These are phyloP conservation scores for Saccharomycopsis synnaedendra DNA, from an alignment of 805 yeast genomes.

Conservation along the genomic window DNA sequence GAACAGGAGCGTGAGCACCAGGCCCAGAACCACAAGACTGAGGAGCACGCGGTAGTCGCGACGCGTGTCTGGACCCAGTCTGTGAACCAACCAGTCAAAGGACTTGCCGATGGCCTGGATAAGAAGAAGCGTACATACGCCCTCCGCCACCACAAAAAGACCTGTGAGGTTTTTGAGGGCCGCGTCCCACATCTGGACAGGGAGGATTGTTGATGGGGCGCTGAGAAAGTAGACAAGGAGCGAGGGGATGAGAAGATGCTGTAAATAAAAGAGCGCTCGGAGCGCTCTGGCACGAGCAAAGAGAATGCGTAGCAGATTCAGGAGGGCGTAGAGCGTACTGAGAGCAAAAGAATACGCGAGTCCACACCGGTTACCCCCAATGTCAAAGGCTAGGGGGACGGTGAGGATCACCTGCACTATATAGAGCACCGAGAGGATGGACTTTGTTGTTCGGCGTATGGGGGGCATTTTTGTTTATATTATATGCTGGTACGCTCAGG, in stretches of 20 bases:
- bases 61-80: slow-evolving; percentile 24
- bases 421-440: slow-evolving; percentile 45
- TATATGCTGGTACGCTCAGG: too few relatives aligned
- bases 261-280: slow-evolving; percentile 55
- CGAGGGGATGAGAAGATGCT: slow-evolving; percentile 76
- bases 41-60: slow-evolving; percentile 68
- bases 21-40: slow-evolving; percentile 60
- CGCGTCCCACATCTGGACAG: slow-evolving; percentile 46
- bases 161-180: slow-evolving; percentile 76
- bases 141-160: slow-evolving; percentile 80
- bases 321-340: slow-evolving; percentile 52
- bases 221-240: slow-evolving; percentile 59
- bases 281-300: slow-evolving; percentile 18
- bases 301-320: slow-evolving; percentile 59
- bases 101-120: slow-evolving; percentile 89
- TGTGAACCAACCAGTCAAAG: slow-evolving; percentile 49
- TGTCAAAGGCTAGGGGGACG: slow-evolving; percentile 86
- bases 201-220: slow-evolving; percentile 19
- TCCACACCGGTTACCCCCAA: slow-evolving; percentile 88
- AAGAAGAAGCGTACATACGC: slow-evolving; percentile 82
- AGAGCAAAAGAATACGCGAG: slow-evolving; percentile 71
- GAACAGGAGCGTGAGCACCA: slow-evolving; percentile 61
- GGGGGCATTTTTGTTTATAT: too few relatives aligned
- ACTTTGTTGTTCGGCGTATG: slow-evolving; percentile 20
- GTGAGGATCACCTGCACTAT: slow-evolving; percentile 62